Base-by-base conservation (phyloP, 1,284 basidiomycete species). In the Coniferiporia sulphurascens region DNA sequence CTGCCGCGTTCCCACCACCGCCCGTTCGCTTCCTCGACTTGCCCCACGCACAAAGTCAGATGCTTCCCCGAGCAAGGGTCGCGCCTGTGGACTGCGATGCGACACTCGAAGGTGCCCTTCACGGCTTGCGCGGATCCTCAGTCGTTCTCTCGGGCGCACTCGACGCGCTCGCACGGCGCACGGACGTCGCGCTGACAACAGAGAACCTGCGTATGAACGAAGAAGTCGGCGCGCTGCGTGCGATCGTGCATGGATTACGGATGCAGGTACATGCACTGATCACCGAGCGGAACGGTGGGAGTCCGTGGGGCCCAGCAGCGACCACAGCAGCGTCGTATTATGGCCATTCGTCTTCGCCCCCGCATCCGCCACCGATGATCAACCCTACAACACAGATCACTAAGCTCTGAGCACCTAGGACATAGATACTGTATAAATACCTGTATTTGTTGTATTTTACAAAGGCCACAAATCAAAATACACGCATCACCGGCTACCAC, bases 181-280 rank as follows among this genome's bases (percentile, higher is more conserved):
- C 79, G 54, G 86, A 89, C 55, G 80, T 87, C 62, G 81, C 84
- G 32, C 70, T 87, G 43, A 81, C 84, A 48, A 87, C 90, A 57
- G 91, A 92, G 70, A 81, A 78, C 48, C 75, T 91, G 66, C 76
- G 90, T 52, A 76, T 88, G 52, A 83, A 83, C 55, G 91, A 93
- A 65, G 91, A 94, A 68, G 78, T 93, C 32, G 83, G 84, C 60
- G 83, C 85, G 9, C 67, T 94, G 59, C 79, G 88, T 58, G 87
- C 83, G 19, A 86, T 83, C 55, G 79, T 93, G 48, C 86, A 91
- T 62, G 89, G 90, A 0, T 72, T 95, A 61, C 78, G 91, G 50
- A 89, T 92, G 81, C 91, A 92, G 79, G 85, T 89, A 63, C 56
- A 62, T 48, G 55, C 56, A 15, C 51, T 62, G 43, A 58, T 62